Evolutionary conservation across 2,329 filamentous ascomycete genomes (phyloP).

Genomic region (Xylaria sp.): DNA sequence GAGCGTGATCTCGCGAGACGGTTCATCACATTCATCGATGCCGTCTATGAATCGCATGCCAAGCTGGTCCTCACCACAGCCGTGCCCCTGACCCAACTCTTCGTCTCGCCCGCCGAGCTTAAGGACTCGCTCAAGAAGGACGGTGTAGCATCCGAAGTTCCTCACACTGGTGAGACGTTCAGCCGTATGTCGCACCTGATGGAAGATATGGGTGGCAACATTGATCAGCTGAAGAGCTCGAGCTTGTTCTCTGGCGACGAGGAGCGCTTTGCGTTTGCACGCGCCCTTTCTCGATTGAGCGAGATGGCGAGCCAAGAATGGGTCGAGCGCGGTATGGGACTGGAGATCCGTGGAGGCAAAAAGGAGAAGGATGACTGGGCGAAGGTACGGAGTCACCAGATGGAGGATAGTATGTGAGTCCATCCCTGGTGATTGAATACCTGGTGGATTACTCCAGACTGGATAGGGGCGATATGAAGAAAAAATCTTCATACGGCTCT

Average conservation of each 20-base stretch:
- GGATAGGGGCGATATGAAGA: neutral
- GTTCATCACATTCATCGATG: slow-evolving; percentile 97
- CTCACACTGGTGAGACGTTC: slow-evolving; percentile 34
- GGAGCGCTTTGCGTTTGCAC: slow-evolving; percentile 91
- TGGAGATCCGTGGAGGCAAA: slow-evolving; percentile 61
- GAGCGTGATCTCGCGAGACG: slow-evolving; percentile 82
- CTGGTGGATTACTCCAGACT: neutral
- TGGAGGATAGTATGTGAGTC: slow-evolving; percentile 59
- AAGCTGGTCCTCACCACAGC: slow-evolving; percentile 91
- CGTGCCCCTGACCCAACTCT: slow-evolving; percentile 78
- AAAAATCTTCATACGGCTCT: too few species aligned
- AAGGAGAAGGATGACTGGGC: slow-evolving; percentile 60
- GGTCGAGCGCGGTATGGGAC: slow-evolving; percentile 75
- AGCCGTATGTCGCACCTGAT: slow-evolving; percentile 75
- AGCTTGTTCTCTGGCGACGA: slow-evolving; percentile 91
- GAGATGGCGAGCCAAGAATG: slow-evolving; percentile 96
- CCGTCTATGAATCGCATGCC: slow-evolving; percentile 87
- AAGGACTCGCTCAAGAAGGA: slow-evolving; percentile 52
- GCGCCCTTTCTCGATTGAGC: slow-evolving; percentile 74
- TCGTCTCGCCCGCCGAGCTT: slow-evolving; percentile 69
- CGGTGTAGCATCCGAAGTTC: slow-evolving; percentile 38
- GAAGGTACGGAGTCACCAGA: slow-evolving; percentile 60
- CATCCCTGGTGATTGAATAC: neutral
- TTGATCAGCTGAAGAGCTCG: slow-evolving; percentile 76
- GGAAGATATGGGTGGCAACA: slow-evolving; percentile 82